Base-by-base conservation (phyloP, 495 filamentous ascomycete genomes). In the Neurospora sp. region DNA sequence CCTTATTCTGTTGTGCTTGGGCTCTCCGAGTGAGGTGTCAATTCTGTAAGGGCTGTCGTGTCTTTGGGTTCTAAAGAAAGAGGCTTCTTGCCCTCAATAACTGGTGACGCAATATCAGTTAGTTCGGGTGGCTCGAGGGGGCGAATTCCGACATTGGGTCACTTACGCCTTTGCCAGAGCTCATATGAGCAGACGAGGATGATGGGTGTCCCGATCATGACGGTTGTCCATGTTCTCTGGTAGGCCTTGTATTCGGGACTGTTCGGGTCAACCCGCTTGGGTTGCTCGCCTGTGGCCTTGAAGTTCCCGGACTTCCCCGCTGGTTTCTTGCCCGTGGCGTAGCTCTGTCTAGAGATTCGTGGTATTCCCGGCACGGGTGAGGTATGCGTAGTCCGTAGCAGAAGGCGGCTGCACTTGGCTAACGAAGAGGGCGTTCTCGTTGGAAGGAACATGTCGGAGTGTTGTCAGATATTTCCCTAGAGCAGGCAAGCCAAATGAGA, bases 201-300 rank as follows among this genome's bases (percentile, higher is more conserved):
- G 40, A 86, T 80, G 0, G 84, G 84, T 74, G 85, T 71, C 18
- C 81, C 82, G 39, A 86, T 80, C 71, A 86, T 84, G 38, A 82
- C 39, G 37, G 76, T 74, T 7, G 75, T 78, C 71, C 80, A 83
- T 68, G 78, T 84, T 53, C 82, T 75, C 47, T 80, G 79, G 53
- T 80, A 79, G 61, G 69, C 69, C 70, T 82, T 82, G 75, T 83
- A 86, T 70, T 82, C 80, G n/a, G 75, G 75, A 71, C 81, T 83
- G 31, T 76, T 76, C 2, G 74, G 72, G 71, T 84, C 81, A 20
- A 77, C 71, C 18, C 68, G 73, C 69, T 75, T 78, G 70, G 37
- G 72, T 10, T 22, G 20, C 7, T 31, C n/a, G 45, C n/a, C 40
- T 37, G 44, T 37, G n/a, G 47, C 38, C 27, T 20, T 39, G 47